Conservation (phyloP, 352 stramenopile species). For the Aphanomyces euteiches region DNA sequence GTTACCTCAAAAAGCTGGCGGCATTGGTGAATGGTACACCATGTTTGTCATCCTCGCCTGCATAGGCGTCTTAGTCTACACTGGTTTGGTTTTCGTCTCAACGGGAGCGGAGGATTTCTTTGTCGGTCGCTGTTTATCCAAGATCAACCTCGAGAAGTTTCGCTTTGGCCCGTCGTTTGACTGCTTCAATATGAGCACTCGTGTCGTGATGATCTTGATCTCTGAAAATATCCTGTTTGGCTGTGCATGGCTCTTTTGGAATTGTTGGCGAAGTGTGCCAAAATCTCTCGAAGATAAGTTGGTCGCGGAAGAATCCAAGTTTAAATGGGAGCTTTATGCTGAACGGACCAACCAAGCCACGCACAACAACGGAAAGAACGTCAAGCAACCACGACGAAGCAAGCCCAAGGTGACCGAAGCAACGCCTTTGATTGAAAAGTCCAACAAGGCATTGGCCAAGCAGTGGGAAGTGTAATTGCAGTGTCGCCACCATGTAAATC, state of each 20-base stretch:
- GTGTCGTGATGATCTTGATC: constrained; percentile 75
- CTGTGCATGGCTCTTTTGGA: constrained; percentile 67
- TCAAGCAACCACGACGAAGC: not conserved
- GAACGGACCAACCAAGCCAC: not conserved
- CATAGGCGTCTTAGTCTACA: constrained; percentile 69
- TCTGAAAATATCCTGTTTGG: constrained; percentile 58
- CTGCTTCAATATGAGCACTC: constrained; percentile 67
- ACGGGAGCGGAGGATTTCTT: constrained; percentile 76
- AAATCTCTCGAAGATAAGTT: constrained; percentile 8
- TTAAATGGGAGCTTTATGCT: constrained; percentile 2
- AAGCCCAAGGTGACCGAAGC: constrained; percentile 1
- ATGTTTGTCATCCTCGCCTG: constrained; percentile 67
- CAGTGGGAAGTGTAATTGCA: not conserved
- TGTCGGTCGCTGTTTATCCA: constrained; percentile 44
- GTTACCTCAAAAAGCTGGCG: constrained; percentile 63
- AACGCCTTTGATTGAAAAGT: constrained; percentile 1
- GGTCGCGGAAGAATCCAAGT: not conserved
- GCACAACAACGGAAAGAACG: not conserved
- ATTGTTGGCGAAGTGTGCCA: constrained; percentile 55
- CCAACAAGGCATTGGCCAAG: not conserved
- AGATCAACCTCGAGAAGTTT: constrained; percentile 40
- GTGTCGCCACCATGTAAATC: too few species aligned
- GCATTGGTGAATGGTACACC: constrained; percentile 69
- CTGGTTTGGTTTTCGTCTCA: constrained; percentile 72
- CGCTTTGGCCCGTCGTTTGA: constrained; percentile 70